These are phyloP conservation scores for Piper betle DNA, from an alignment of 164 flowering plant genomes.

Conservation along the genomic window DNA sequence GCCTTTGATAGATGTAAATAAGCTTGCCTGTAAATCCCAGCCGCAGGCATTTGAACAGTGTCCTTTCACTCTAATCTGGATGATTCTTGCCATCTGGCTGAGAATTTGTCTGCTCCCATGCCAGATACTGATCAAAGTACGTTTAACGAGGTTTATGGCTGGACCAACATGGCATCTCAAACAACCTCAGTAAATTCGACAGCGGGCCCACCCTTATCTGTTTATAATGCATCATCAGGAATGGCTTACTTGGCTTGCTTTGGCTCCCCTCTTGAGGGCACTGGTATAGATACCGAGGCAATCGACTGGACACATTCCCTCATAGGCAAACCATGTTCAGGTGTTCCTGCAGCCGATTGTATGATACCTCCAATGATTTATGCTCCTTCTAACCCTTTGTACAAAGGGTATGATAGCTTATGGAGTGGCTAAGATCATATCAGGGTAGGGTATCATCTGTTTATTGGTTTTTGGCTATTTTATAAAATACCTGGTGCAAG, in stretches of 20 bases:
- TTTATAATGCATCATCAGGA: neutral
- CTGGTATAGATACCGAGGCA: neutral
- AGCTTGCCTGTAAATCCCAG: neutral
- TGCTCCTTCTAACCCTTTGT: neutral
- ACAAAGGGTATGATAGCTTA: neutral
- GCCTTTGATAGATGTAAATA: no score
- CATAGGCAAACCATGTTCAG: neutral
- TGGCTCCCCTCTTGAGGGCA: no score
- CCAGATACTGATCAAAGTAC: conserved; percentile 2
- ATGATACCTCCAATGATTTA: conserved; percentile 5
- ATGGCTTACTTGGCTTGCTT: neutral
- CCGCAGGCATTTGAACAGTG: conserved; percentile 8
- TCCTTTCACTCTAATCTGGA: conserved; percentile 3
- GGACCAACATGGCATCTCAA: conserved; percentile 5
- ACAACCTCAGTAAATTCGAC: conserved; percentile 6
- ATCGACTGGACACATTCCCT: neutral
- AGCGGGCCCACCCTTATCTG: neutral
- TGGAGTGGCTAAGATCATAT: neutral
- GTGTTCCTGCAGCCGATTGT: conserved; percentile 11
- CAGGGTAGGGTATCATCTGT: neutral
- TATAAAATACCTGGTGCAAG: no score
- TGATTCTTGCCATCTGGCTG: conserved; percentile 5
- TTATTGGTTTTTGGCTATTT: neutral
- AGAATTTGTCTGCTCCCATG: neutral
- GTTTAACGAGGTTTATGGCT: conserved; percentile 6